Evolutionary conservation across 495 filamentous ascomycete genomes (phyloP), one percentile per base, ranked within the genome.

Genomic region (Talaromyces borbonicus): DNA sequence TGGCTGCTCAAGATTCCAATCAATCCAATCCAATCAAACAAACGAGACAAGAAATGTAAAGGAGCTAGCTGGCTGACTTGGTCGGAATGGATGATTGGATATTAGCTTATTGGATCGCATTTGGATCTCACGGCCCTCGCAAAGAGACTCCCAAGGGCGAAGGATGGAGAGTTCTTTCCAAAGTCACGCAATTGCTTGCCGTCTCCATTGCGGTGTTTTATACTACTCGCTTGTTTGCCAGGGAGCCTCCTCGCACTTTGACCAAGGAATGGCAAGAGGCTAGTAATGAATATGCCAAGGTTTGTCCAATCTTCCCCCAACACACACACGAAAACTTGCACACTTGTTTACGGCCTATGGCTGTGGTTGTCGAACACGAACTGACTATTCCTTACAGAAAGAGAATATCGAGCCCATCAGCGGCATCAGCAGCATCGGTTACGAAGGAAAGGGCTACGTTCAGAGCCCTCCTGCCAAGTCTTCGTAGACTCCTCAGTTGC

Each of bases 21-120:
- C n/a, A n/a, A n/a, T n/a, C n/a, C n/a, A 23, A n/a, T 16, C 19
- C 38, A 11, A 15, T 22, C 18, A 46, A 8, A 20, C 11, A n/a
- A 23, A 11, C 8, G 1, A 8, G 39, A 15, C 24, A 20, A 14
- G 5, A 11, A 11, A 11, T 14, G 9, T 9, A 22, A 26, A 7
- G 4, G 23, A 11, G 20, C 0, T n/a, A 29, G 29, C 12, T 42
- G 1, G 5, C n/a, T 16, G 22, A 26, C 19, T 24, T 25, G 12
- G n/a, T 42, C 12, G 18, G 30, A 9, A 12, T 42, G 4, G 18
- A n/a, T 14, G 19, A 25, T 11, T 14, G 9, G 9, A 14, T 5
- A 20, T n/a, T 24, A 98, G 92, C 92, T 53, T 98, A 96, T 83
- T 98, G 83, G 81, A 94, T 97, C 57, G 90, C 92, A 52, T 98